Evolutionary conservation across 148 eudicot species (phyloP).

Genomic region (Drosera capensis): DNA sequence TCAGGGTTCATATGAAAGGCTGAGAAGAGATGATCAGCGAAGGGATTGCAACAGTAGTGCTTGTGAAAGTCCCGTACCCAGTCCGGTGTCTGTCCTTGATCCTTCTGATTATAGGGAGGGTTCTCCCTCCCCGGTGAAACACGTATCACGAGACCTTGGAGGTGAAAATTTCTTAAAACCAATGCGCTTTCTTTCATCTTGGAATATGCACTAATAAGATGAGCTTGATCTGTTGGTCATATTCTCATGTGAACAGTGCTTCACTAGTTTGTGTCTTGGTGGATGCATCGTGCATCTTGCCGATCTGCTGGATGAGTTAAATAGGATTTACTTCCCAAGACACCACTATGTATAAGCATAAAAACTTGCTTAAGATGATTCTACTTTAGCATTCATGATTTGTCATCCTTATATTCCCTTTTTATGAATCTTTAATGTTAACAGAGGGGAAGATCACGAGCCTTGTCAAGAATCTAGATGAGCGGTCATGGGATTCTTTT

Average conservation of each 20-base stretch:
- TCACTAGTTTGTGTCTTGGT: too few species aligned
- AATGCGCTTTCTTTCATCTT: too few species aligned
- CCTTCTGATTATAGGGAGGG: slow-evolving; percentile 34
- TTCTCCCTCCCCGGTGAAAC: slow-evolving; percentile 54
- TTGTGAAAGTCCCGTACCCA: slow-evolving; percentile 43
- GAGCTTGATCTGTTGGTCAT: too few species aligned
- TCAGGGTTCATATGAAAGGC: slow-evolving; percentile 29
- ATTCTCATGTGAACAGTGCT: too few species aligned
- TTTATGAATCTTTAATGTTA: background rate
- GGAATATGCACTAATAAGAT: too few species aligned
- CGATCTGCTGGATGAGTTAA: too few species aligned
- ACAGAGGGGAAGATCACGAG: slow-evolving; percentile 19
- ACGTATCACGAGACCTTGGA: slow-evolving; percentile 25
- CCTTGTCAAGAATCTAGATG: slow-evolving; percentile 9
- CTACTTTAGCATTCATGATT: too few species aligned
- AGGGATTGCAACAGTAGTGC: slow-evolving; percentile 19
- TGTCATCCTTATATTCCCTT: background rate
- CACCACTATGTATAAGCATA: too few species aligned
- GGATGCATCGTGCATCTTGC: too few species aligned
- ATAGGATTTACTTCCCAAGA: too few species aligned
- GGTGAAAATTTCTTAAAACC: slow-evolving; percentile 27
- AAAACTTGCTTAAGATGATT: too few species aligned
- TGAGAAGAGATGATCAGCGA: slow-evolving; percentile 23
- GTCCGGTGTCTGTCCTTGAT: slow-evolving; percentile 88
- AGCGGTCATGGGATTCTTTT: slow-evolving; percentile 15